Evolutionary conservation across 2,329 filamentous ascomycete genomes (phyloP).

Genomic region (Elsinoe batatas): DNA sequence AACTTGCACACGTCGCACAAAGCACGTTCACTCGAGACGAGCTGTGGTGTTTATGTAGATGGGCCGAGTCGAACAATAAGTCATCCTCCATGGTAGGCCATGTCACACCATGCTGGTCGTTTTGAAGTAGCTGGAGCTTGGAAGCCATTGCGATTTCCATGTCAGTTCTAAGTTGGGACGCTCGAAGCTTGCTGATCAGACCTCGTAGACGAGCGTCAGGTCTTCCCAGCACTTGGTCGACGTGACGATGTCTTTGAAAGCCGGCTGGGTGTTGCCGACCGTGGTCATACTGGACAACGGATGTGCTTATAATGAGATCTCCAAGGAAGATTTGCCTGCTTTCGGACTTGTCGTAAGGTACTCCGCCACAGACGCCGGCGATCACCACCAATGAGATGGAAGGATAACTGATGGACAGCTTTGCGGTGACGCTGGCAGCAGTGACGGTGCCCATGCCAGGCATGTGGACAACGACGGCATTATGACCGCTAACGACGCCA

Average conservation of each 20-base stretch:
- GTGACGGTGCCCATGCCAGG: slow-evolving; percentile 16
- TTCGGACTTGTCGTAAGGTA: slow-evolving; percentile 3
- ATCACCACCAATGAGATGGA: slow-evolving; percentile 18
- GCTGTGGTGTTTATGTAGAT: slow-evolving; percentile 19
- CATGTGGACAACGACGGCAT: slow-evolving; percentile 18
- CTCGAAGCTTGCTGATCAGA: slow-evolving; percentile 11
- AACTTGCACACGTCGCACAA: neutral
- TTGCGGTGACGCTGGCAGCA: slow-evolving; percentile 16
- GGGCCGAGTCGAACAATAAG: slow-evolving; percentile 17
- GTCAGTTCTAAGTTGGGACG: neutral
- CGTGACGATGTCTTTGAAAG: neutral
- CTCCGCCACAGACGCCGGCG: slow-evolving; percentile 21
- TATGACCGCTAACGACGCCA: slow-evolving; percentile 16
- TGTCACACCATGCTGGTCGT: neutral
- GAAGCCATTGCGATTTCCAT: neutral
- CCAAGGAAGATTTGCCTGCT: slow-evolving; percentile 21
- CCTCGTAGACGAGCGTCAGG: slow-evolving; percentile 1
- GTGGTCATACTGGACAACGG: slow-evolving; percentile 24
- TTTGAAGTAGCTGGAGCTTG: neutral
- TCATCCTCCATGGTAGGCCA: slow-evolving; percentile 20
- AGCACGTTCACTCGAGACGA: neutral
- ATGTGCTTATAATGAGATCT: slow-evolving; percentile 27
- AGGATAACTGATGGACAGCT: slow-evolving; percentile 17
- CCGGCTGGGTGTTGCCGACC: neutral
- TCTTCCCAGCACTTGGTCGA: neutral